Evolutionary conservation across 2,329 filamentous ascomycete species (phyloP).

Genomic region (Trichoderma asperellum): DNA sequence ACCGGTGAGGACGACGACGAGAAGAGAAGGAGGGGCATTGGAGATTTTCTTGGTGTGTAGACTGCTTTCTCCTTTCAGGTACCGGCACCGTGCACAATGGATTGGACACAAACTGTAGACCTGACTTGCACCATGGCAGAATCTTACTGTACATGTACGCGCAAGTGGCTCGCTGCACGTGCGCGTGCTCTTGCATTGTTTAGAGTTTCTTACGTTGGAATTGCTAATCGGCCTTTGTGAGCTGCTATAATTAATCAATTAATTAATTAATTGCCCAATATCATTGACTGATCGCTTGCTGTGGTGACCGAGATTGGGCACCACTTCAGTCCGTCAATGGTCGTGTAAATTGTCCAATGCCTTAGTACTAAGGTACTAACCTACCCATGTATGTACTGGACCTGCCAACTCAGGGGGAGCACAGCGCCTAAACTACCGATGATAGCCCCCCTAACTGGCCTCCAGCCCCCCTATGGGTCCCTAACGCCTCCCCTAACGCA

Average conservation of each 20-base stretch:
- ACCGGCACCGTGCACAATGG: constrained; percentile 9
- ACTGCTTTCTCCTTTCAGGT: constrained; percentile 10
- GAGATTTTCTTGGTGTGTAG: neutral
- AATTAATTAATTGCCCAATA: neutral
- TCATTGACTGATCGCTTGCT: neutral
- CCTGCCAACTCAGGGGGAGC: neutral
- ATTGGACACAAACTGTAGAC: constrained; percentile 7
- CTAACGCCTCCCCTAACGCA: neutral
- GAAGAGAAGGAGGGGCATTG: constrained; percentile 7
- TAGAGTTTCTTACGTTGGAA: neutral
- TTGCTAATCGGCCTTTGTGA: neutral
- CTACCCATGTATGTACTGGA: neutral
- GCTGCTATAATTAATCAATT: neutral
- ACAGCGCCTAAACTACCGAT: constrained; percentile 16
- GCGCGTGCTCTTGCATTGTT: neutral
- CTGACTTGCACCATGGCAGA: neutral
- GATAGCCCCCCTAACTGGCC: constrained; percentile 1
- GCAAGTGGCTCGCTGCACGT: constrained; percentile 16
- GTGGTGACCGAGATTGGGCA: neutral
- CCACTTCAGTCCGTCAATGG: neutral
- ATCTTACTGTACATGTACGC: neutral
- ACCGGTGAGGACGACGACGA: constrained; percentile 16
- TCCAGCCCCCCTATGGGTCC: constrained; percentile 5
- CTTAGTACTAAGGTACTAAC: no score
- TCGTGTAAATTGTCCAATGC: neutral